Conservation (phyloP, 768 basidiomycete genomes). For the Zangia roseola region DNA sequence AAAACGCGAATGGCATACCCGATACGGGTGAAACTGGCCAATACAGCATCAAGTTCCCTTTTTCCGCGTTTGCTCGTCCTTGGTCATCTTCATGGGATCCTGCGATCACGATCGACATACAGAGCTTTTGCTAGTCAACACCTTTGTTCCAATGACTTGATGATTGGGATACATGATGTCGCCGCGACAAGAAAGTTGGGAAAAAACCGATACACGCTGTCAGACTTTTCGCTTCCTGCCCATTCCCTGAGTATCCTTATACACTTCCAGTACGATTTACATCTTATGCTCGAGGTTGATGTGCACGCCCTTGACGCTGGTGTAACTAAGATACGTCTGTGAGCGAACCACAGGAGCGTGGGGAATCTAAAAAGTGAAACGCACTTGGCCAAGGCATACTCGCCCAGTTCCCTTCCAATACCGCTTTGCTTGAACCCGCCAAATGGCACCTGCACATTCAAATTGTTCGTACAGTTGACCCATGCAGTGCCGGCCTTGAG, state of each 20-base stretch:
- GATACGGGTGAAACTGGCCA: too few species aligned
- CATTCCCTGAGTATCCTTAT: too few species aligned
- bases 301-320: slow-evolving; percentile 31
- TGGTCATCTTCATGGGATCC: too few species aligned
- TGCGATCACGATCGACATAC: too few species aligned
- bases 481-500: slow-evolving; percentile 83
- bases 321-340: slow-evolving; percentile 14
- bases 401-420: slow-evolving; percentile 77
- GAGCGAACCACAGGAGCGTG: not conserved
- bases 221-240: not conserved
- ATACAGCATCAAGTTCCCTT: too few species aligned
- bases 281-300: slow-evolving; percentile 44
- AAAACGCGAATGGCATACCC: too few species aligned
- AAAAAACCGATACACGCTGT: too few species aligned
- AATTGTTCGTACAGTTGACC: slow-evolving; percentile 42
- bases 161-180: too few species aligned
- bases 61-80: too few species aligned
- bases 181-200: too few species aligned
- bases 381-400: slow-evolving; percentile 63
- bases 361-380: slow-evolving; percentile 18
- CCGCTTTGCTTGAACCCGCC: slow-evolving; percentile 87
- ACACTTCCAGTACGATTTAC: slow-evolving; percentile 2
- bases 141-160: too few species aligned
- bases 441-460: slow-evolving; percentile 56
- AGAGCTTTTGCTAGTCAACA: too few species aligned